Evolutionary conservation across 768 basidiomycete genomes (phyloP).

Genomic region (Rhodotorula kratochvilovae): DNA sequence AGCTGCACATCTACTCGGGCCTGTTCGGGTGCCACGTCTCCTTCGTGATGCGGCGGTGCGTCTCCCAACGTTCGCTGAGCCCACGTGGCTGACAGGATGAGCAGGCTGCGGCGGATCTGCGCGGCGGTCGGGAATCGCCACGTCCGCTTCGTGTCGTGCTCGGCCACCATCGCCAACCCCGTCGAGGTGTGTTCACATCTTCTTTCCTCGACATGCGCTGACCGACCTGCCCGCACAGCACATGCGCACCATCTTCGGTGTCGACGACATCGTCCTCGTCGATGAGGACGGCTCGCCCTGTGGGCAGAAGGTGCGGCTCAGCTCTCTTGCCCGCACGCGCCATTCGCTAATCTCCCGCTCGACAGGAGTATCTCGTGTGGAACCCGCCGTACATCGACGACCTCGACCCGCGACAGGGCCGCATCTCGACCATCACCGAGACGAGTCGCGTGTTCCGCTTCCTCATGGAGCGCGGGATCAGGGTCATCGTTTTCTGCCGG

Average conservation of each 20-base stretch:
- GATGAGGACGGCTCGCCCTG: conserved; percentile 77
- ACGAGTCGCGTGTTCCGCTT: conserved; percentile 69
- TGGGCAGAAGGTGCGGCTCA: conserved; percentile 55
- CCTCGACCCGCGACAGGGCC: conserved; percentile 56
- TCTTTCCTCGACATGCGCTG: not conserved
- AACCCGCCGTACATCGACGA: conserved; percentile 60
- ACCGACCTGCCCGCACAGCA: conserved; percentile 49
- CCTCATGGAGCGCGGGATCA: conserved; percentile 72
- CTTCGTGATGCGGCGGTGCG: conserved; percentile 69
- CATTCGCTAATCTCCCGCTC: not conserved
- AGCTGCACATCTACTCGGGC: conserved; percentile 79
- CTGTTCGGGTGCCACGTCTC: conserved; percentile 81
- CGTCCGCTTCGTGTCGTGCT: conserved; percentile 69
- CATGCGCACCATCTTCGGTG: conserved; percentile 70
- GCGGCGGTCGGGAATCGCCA: conserved; percentile 40
- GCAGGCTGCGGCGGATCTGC: conserved; percentile 37
- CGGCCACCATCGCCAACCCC: conserved; percentile 78
- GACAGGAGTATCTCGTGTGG: conserved; percentile 69
- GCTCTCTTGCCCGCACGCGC: not conserved
- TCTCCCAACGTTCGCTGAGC: conserved; percentile 50
- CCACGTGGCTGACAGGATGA: not conserved
- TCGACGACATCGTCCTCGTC: conserved; percentile 64
- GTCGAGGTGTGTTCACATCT: conserved; percentile 40
- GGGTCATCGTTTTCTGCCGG: conserved; percentile 86
- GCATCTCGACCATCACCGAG: conserved; percentile 61